A percentile compares a stretch with the other conserved stretches of the same genome.
phyloP scores from a whole-genome alignment of 2,329 filamentous ascomycete species.

The Botrytis cinerea region DNA sequence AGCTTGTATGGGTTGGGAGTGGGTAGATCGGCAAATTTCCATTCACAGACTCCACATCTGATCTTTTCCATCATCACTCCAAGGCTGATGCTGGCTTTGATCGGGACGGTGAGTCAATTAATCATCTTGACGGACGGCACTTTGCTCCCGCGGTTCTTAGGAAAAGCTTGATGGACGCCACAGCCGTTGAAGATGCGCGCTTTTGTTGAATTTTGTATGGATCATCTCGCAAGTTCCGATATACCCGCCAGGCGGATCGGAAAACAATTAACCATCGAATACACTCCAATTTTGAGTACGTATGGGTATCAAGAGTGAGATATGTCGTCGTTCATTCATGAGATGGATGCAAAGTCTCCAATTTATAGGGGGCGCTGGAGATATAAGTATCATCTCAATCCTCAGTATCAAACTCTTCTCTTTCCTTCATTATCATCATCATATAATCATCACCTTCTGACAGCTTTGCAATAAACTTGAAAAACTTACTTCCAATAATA shows the following conservation, averaged over 20 bases:
- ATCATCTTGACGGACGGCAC: background rate
- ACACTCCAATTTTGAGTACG: background rate
- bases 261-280: background rate
- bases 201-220: background rate
- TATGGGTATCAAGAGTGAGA: background rate
- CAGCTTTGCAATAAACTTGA: background rate
- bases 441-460: background rate
- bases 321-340: constrained; percentile 14
- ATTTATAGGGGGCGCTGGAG: background rate
- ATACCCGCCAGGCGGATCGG: background rate
- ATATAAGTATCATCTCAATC: constrained; percentile 11
- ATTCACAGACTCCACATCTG: background rate
- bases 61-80: background rate
- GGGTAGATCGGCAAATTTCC: constrained; percentile 3
- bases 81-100: constrained; percentile 4
- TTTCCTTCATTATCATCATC: background rate
- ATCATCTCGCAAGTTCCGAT: background rate
- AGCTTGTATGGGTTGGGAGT: background rate
- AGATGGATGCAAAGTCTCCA: background rate
- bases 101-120: background rate
- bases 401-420: background rate
- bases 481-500: background rate
- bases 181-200: background rate
- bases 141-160: background rate
- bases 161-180: background rate